Conservation (phyloP, 1,284 basidiomycete genomes). For the Limonomyces culmigenus region DNA sequence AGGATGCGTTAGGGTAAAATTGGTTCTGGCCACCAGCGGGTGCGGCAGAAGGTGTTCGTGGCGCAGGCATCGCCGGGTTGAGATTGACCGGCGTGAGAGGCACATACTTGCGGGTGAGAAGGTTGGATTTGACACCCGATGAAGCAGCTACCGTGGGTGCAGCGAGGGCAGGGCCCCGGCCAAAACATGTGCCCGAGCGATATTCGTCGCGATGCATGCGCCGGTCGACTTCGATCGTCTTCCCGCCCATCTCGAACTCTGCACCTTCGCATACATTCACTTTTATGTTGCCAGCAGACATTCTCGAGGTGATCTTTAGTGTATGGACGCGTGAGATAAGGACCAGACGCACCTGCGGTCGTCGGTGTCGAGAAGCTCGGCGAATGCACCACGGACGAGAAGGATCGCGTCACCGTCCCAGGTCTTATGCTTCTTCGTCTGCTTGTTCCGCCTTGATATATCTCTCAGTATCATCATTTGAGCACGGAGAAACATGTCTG, state of each 20-base stretch:
- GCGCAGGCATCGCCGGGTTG: too few relatives aligned
- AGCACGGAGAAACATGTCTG: constrained; percentile 1
- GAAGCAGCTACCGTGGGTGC: too few relatives aligned
- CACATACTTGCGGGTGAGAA: too few relatives aligned
- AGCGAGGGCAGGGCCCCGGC: constrained; percentile 12
- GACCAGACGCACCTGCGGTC: constrained; percentile 18
- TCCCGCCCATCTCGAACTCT: constrained; percentile 42
- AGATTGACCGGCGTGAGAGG: too few relatives aligned
- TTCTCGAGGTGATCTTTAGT: constrained; percentile 7
- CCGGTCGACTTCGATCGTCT: constrained; percentile 56
- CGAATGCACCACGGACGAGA: constrained; percentile 28
- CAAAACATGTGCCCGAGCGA: constrained; percentile 49
- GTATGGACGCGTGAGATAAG: not conserved
- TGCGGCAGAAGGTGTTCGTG: too few relatives aligned
- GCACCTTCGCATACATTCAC: constrained; percentile 27
- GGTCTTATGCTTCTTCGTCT: constrained; percentile 79
- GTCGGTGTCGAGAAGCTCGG: constrained; percentile 41
- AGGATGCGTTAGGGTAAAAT: too few relatives aligned
- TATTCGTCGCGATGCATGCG: constrained; percentile 38
- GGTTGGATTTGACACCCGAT: too few relatives aligned
- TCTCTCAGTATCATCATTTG: constrained; percentile 2
- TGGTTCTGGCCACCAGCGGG: too few relatives aligned
- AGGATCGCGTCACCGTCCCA: constrained; percentile 80
- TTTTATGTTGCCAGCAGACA: constrained; percentile 12
- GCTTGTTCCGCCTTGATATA: constrained; percentile 47